These are phyloP conservation scores for Triangularia setosa DNA, from an alignment of 2,329 filamentous ascomycete species.

Conservation along the genomic window DNA sequence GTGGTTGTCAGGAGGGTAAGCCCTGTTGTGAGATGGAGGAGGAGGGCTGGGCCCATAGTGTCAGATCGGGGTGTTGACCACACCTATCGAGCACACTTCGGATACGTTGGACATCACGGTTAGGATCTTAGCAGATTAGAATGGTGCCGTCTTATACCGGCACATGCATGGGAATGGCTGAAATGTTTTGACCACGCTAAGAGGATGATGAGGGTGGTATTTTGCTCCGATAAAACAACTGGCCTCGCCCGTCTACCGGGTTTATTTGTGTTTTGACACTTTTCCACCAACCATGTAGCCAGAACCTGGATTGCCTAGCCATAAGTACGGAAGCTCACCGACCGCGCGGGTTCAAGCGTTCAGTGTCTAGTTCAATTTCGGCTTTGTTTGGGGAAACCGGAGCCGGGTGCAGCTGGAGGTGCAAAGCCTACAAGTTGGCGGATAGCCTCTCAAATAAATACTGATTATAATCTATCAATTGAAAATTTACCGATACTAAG, in stretches of 20 bases:
- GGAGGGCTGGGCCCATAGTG: neutral
- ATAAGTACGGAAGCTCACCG: neutral
- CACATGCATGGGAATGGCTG: neutral
- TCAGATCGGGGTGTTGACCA: neutral
- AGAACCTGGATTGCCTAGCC: neutral
- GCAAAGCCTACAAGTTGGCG: no score
- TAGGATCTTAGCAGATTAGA: neutral
- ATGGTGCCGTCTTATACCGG: neutral
- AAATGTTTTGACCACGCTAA: neutral
- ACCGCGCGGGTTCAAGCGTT: neutral
- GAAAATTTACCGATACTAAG: no score
- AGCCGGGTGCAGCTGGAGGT: neutral
- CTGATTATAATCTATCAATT: no score
- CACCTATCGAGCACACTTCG: neutral
- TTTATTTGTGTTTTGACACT: neutral
- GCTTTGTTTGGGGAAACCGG: neutral
- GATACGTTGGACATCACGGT: neutral
- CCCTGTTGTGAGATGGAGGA: neutral
- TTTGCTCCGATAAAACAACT: neutral
- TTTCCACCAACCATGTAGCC: neutral
- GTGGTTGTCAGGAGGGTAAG: neutral
- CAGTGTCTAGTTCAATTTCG: neutral
- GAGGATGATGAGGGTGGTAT: neutral
- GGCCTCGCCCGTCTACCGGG: neutral
- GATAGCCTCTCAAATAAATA: no score